Base-by-base conservation (phyloP, 1,284 basidiomycete genomes). In the Cutaneotrichosporon curvatum region DNA sequence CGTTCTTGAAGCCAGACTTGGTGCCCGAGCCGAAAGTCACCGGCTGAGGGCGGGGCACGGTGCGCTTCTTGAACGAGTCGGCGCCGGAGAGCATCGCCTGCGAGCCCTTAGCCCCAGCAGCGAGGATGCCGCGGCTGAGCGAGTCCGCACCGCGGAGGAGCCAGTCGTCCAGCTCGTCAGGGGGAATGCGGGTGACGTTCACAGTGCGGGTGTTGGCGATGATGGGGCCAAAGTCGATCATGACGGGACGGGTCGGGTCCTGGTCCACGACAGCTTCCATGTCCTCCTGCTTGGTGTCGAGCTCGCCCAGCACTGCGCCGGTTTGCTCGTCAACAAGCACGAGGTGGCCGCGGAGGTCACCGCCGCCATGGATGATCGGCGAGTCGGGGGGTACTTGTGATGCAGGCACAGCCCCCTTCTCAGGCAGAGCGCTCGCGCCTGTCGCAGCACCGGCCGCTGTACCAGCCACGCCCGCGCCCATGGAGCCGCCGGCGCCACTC, bases 301-400 rank as follows among this genome's bases (percentile, higher is more conserved):
- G 73, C 61, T 84, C 79, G 2, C 83, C 85, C 10, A 89, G 74
- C 7, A 88, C 75, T 58, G 85, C 79, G 2, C 85, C 85, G 45
- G 78, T 82, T 35, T 80, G 76, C 62, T 87, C 79, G 63, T 89
- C 81, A 53, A 87, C 76, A 45, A 87, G 77, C 9, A 88, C 79
- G 28, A 88, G 76, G 40, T 78, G 78, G 5, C 84, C 84, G 33
- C 81, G 75, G 20, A 83, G 70, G 56, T 83, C 80, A 14, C 39
- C 43, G 4, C 41, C 43, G n/a, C 47, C 51, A 18, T 40, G 36
- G 6, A 59, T 23, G 45, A 35, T 7, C 22, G 42, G 31, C 40
- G 37, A 23, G n/a, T 31, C 10, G 25, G 25, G 25, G 12, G 25
- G 25, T 12, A 28, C 25, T 28, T 7, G 25, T 12, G 25, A 7